A percentile compares a stretch with the other conserved stretches of the same genome.
These are phyloP conservation scores for Xerophyta viscosa DNA, from an alignment of 106 monocot genomes.

Conservation along the genomic window DNA sequence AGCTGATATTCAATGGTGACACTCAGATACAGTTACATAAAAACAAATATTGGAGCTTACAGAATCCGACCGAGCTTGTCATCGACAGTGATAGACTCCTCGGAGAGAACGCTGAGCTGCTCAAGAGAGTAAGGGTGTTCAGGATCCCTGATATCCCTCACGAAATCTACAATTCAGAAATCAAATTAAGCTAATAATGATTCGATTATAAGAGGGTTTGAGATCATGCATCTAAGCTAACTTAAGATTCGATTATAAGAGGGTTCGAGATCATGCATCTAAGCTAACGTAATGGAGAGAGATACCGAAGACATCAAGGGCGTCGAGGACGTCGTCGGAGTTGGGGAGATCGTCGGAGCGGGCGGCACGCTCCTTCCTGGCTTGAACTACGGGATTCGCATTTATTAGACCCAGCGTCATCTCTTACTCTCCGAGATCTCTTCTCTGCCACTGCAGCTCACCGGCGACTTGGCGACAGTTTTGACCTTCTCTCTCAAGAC, in stretches of 20 bases:
- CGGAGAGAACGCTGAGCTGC: constrained; percentile 77
- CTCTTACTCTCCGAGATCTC: too few species aligned
- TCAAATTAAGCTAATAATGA: neutral
- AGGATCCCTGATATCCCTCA: constrained; percentile 85
- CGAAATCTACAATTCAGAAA: constrained; percentile 29
- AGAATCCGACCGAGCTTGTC: constrained; percentile 64
- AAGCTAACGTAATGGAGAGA: neutral
- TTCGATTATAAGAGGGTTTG: neutral
- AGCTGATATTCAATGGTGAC: neutral
- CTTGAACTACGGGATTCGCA: constrained; percentile 78
- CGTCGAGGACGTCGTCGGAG: constrained; percentile 34
- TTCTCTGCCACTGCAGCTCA: too few species aligned
- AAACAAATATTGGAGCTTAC: constrained; percentile 13
- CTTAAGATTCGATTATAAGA: neutral
- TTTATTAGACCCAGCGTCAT: constrained; percentile 78
- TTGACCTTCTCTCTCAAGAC: too few species aligned
- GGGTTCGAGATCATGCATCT: neutral
- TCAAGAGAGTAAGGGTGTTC: constrained; percentile 90
- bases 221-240: neutral
- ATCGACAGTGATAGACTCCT: constrained; percentile 76
- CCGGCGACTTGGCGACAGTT: too few species aligned
- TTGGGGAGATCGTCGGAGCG: constrained; percentile 29
- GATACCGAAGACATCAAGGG: constrained; percentile 63
- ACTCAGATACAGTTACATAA: neutral
- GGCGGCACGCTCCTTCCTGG: constrained; percentile 34